Conservation (phyloP, 2,329 filamentous ascomycete genomes). For the Apiospora koreana region DNA sequence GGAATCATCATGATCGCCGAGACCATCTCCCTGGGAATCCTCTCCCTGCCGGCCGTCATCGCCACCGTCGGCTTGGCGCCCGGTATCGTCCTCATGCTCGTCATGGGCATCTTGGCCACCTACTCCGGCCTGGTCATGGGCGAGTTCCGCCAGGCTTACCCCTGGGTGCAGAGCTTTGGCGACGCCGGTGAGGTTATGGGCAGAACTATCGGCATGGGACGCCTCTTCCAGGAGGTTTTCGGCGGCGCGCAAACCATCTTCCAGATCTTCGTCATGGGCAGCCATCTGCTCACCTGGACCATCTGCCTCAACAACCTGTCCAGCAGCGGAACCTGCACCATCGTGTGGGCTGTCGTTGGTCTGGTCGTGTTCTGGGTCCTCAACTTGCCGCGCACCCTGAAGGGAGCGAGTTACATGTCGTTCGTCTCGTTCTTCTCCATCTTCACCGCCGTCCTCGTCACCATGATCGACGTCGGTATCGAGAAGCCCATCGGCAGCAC, state of each 20-base stretch:
- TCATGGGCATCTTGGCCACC: constrained; percentile 67
- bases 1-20: constrained; percentile 45
- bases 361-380: constrained; percentile 58
- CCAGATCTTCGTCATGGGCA: constrained; percentile 68
- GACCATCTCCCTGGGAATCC: constrained; percentile 51
- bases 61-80: constrained; percentile 71
- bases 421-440: constrained; percentile 65
- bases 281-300: constrained; percentile 68
- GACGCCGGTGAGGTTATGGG: constrained; percentile 64
- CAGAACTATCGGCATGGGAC: constrained; percentile 46
- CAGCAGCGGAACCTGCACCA: constrained; percentile 60
- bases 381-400: constrained; percentile 62
- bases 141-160: constrained; percentile 72
- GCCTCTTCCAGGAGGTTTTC: constrained; percentile 58
- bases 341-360: constrained; percentile 64
- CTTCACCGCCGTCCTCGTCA: constrained; percentile 61
- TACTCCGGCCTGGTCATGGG: constrained; percentile 57
- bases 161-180: constrained; percentile 66
- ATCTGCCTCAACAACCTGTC: constrained; percentile 68
- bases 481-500: constrained; percentile 38
- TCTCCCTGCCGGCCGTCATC: constrained; percentile 76
- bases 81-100: constrained; percentile 71
- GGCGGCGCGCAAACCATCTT: constrained; percentile 62
- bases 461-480: constrained; percentile 62
- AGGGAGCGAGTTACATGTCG: constrained; percentile 63